Evolutionary conservation across 2,329 filamentous ascomycete species (phyloP), one percentile per base, ranked within the genome.

Genomic region (Trichoderma atrobrunneum): DNA sequence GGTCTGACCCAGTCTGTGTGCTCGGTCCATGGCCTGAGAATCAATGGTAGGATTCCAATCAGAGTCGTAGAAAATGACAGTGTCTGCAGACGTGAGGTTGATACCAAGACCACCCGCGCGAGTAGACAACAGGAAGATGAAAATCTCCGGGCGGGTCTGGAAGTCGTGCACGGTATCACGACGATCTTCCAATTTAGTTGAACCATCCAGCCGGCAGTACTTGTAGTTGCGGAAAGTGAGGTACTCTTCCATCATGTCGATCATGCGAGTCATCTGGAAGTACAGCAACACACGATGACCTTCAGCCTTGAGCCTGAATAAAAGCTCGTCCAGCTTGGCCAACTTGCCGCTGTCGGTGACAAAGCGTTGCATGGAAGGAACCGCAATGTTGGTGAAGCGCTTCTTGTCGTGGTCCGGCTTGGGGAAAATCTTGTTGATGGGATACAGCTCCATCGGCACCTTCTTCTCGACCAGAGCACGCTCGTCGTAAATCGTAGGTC

Each of bases 211-310:
- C 73, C 96, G 93, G 78, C 95, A 97, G 84, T 98, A 99, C 82
- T 97, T 98, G 90, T 97, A 98, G 84, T 98, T 98, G 80, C 96
- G 93, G 84, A 98, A 98, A 0, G 96, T 98, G 72, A 99, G 87
- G 78, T 98, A 99, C 83, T 99, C 96, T 81, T 99, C 96, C 93
- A 98, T 98, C 73, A 99, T 86, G 81, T 99, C 95, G 79, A 99
- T 98, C 96, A 99, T 99, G 79, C 93, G 93, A 5, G 96, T 99
- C 96, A 99, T 99, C 86, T 99, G 96, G 93, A 99, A 99, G 87
- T 99, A 99, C 24, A 99, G 86, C 69, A 99, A 86, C 26, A 99
- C 96, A 78, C 96, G 94, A 77, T 99, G 96, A 43, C 93, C 93
- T 74, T 92, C 93, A 74, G 94, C 92, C 87, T 98, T 99, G 78